phyloP scores from a whole-genome alignment of 257 asterid species.

The Orobanche coerulescens region DNA sequence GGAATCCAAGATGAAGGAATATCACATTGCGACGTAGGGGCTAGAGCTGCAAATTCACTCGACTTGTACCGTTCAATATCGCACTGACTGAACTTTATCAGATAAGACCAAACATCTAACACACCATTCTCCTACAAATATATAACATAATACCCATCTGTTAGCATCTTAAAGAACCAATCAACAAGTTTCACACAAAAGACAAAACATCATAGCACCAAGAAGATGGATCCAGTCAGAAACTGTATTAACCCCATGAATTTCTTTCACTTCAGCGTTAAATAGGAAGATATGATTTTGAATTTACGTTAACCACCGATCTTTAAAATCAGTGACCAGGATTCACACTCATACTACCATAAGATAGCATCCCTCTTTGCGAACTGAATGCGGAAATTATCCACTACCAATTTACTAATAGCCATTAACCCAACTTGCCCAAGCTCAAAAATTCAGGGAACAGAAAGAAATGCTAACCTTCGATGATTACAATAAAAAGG shows the following conservation, averaged over 20 bases:
- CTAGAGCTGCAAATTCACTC: no score
- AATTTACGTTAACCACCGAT: neutral
- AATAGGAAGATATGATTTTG: neutral
- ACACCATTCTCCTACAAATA: no score
- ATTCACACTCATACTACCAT: no score
- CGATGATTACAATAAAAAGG: slow-evolving; percentile 23
- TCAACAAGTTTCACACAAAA: no score
- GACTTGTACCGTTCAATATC: no score
- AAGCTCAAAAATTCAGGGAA: slow-evolving; percentile 3
- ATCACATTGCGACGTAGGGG: no score
- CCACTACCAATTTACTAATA: neutral
- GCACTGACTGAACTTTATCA: no score
- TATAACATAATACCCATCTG: no score
- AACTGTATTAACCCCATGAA: neutral
- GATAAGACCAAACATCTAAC: no score
- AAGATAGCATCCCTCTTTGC: no score
- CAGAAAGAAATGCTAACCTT: slow-evolving; percentile 33
- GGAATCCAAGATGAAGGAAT: no score
- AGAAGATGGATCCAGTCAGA: neutral
- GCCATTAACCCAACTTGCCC: neutral
- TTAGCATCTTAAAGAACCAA: no score
- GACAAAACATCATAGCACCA: neutral
- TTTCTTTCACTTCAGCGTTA: neutral
- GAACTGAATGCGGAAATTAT: neutral
- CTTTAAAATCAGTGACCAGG: neutral